Evolutionary conservation across 371 early-diverging fungal species (phyloP), one percentile per base, ranked within the genome.

Genomic region (Rhizoclosmatium hyalinum): DNA sequence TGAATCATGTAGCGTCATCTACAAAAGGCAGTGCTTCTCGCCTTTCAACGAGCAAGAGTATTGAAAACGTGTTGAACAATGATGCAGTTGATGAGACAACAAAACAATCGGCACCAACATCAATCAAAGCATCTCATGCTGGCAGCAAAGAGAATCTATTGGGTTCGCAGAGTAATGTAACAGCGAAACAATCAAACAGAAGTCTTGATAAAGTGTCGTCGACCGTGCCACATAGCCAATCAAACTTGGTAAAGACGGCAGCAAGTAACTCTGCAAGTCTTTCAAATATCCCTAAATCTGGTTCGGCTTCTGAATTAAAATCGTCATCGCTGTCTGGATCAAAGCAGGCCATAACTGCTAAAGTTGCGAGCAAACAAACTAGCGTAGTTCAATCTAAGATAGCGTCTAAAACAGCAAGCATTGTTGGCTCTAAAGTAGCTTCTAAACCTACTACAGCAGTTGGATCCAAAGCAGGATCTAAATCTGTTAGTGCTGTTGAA

Each of bases 171-270:
- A 10, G 6, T 58, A 6, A 17, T 17, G 17, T n/a, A n/a, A 12
- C 58, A 17, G 8, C 43, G 14, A 39, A 64, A 64, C 42, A 41
- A 19, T 17, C 19, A 6, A 64, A 64, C 64, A 64, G 12, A 43
- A 64, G 58, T 32, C 6, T 10, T 47, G 66, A 66, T 42, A 66
- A 66, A 24, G 47, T 66, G 3, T 6, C 53, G 12, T 66, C 66
- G 10, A 53, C 66, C 12, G 50, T 32, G 21, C 66, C 66, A 17
- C 17, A 66, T 19, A 66, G 66, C 24, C 66, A 66, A 50, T 47
- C 66, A 8, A 66, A 66, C 24, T 46, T 66, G 10, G 39, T 42
- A 39, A 66, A 66, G 21, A 42, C 17, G 2, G 45, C 45, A 14
- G 12, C n/a, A 17, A 41, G 41, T 17, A 64, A 64, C 2, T 12